Evolutionary conservation across 1,139 yeast genomes (phyloP), one percentile per base, ranked within the genome.

Genomic region (Ogataea hybrid): DNA sequence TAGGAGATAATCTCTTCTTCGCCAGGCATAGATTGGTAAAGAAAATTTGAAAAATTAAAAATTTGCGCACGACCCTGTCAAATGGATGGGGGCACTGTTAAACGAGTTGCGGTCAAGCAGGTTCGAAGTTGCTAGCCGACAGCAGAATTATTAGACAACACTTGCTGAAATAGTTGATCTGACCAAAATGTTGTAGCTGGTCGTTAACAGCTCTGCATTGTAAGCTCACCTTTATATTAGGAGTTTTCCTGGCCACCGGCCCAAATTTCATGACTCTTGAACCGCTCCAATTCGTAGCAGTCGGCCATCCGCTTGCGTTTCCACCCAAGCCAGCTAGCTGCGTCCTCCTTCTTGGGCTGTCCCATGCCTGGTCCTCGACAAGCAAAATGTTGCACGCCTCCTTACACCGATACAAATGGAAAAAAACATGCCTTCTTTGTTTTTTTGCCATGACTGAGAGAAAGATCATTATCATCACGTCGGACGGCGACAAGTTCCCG

Each of bases 401-500:
- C 37, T 27, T 15, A 16, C 37, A 38, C 36, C 37, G 23, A 15
- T 9, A 11, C 18, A 25, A 12, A 17, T 21, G 11, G 18, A 23
- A 38, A 39, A 39, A 39, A 25, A n/a, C 22, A 30, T 36, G 14
- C 23, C 18, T 16, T 22, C 30, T 28, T 33, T 34, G 33, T 14
- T 14, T 33, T 39, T 18, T 33, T 34, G 31, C 37, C 30, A 41
- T 54, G 11, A 42, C 51, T n/a, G 61, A 53, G 17, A 52, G 54
- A 47, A 71, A 73, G 56, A 78, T 84, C 41, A 77, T 81, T 2
- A 71, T 84, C 43, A 75, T 81, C 29, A 81, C 90, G 33, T 80
- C 86, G 0, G 94, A 84, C 59, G 84, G 82, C 40, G 90, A 84
- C 58, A 71, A 71, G 53, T 84, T 84, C 62, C 77, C 79, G 6